Evolutionary conservation across 345 rosid species (phyloP).

Genomic region (Populus euphratica): DNA sequence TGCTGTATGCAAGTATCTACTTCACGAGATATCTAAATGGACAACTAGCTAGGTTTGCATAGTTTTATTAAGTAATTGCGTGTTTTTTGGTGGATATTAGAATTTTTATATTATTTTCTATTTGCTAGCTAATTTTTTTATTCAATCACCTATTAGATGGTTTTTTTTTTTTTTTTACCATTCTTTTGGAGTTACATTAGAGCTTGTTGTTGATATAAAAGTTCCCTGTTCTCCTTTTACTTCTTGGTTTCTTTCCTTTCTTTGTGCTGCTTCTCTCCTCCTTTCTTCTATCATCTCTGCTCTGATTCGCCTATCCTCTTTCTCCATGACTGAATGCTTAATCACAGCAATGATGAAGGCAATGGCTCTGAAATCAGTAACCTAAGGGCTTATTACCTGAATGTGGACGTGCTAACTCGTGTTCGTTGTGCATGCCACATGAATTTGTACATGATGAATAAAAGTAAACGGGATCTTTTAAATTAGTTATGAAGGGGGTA

Average conservation of each 20-base stretch:
- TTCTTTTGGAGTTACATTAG: not conserved
- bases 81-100: not conserved
- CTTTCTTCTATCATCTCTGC: not conserved
- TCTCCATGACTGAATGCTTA: not conserved
- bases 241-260: not conserved
- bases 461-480: not conserved
- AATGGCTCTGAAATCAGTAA: not conserved
- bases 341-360: not conserved
- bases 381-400: not conserved
- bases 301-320: not conserved
- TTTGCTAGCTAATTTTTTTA: not conserved
- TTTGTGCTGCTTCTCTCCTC: not conserved
- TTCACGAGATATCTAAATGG: not conserved
- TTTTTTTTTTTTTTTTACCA: too few relatives aligned
- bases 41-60: too few relatives aligned
- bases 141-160: not conserved
- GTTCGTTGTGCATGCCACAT: not conserved
- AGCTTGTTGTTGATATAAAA: not conserved
- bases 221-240: not conserved
- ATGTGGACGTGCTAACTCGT: not conserved
- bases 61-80: not conserved
- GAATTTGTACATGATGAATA: not conserved
- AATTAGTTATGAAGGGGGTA: not conserved
- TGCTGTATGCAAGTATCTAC: not conserved
- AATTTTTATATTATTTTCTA: not conserved